Base-by-base conservation (phyloP, 2,329 filamentous ascomycete species). In the Aspergillus pseudotamarii region DNA sequence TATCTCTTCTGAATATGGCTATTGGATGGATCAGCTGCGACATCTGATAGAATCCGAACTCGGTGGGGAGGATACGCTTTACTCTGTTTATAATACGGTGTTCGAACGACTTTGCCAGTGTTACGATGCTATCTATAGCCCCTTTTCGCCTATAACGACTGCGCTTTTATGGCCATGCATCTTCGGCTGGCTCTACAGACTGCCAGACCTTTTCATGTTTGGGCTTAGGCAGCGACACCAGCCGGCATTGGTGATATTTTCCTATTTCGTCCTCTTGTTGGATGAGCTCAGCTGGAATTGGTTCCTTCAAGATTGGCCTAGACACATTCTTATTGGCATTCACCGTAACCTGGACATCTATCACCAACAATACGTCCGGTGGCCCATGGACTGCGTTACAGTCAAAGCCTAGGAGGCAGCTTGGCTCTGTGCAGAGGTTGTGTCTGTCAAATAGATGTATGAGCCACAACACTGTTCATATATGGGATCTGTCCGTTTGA, bases 301-400 rank as follows among this genome's bases (percentile, higher is more conserved):
- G 65, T 67, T 67, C 16, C 63, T 68, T 9, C 45, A 34, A 10
- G 43, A 41, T 1, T 68, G 66, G 65, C 58, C 66, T 1, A 26
- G 53, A 10, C 66, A 68, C 62, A 66, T 68, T 21, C 14, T 68
- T 4, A 4, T 0, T 10, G 65, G 63, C 0, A 57, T 66, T 4
- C 53, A 34, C 9, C 6, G 4, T 14, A 34, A 58, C n/a, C 51
- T 66, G 16, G 58, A 64, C n/a, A 26, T 26, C 1, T 46, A 32
- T 3, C 51, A 61, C 36, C 21, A 9, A 19, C 38, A 10, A 14
- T 59, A 41, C 45, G 21, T 64, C 12, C 58, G 53, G 14, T 65
- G 64, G 58, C 58, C 61, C 0, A 45, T 64, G 14, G 5, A 50
- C 3, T 23, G 6, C 12, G 23, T 28, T 4, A 19, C 21, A 9